phyloP scores from a whole-genome alignment of 2,329 filamentous ascomycete species.

The Eurotiales sp. region DNA sequence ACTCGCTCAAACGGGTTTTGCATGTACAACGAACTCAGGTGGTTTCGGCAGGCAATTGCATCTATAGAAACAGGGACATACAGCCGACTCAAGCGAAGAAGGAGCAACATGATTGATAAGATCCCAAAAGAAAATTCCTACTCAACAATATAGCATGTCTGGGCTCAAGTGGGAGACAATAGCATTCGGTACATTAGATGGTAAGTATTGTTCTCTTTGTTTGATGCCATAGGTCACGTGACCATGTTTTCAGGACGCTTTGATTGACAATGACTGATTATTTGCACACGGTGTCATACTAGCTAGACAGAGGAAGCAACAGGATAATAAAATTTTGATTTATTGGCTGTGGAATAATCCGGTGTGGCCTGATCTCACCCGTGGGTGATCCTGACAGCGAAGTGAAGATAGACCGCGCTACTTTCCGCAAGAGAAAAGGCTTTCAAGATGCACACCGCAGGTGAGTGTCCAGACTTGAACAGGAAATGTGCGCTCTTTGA shows the following conservation, averaged over 20 bases:
- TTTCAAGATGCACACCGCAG: background rate
- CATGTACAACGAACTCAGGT: background rate
- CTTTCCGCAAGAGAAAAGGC: background rate
- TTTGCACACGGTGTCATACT: background rate
- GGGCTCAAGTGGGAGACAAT: constrained; percentile 10
- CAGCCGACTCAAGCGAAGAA: background rate
- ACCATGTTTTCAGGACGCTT: background rate
- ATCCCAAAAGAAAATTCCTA: background rate
- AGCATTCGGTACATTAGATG: constrained; percentile 8
- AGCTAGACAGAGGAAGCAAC: background rate
- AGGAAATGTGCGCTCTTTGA: background rate
- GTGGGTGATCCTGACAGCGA: background rate
- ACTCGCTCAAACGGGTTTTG: background rate
- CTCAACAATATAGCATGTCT: background rate
- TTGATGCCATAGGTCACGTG: constrained; percentile 3
- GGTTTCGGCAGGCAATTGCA: background rate
- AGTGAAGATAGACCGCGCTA: background rate
- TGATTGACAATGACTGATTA: background rate
- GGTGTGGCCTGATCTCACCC: background rate
- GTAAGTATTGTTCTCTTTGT: constrained; percentile 15
- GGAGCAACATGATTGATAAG: background rate
- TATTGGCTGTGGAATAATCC: background rate
- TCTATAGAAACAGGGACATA: background rate
- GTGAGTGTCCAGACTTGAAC: background rate
- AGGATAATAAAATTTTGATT: background rate